phyloP scores from a whole-genome alignment of 495 filamentous ascomycete genomes.

The Terfezia boudieri region DNA sequence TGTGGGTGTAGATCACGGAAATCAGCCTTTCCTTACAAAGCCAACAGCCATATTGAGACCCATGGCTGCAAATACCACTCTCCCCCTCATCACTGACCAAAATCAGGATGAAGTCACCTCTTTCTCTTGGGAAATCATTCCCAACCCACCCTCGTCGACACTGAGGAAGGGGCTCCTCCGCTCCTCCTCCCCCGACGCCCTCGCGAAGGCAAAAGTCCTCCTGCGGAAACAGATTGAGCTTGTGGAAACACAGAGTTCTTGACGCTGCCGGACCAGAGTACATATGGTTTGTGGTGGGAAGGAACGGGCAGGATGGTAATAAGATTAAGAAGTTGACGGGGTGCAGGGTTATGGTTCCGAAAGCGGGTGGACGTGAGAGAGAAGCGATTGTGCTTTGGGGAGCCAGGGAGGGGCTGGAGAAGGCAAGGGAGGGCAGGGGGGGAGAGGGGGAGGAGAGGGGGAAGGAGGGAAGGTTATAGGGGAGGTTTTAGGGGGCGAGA shows the following conservation, averaged over 20 bases:
- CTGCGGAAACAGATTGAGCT: constrained; percentile 48
- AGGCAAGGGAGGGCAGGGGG: constrained; percentile 44
- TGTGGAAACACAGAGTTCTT: constrained; percentile 61
- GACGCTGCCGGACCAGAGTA: constrained; percentile 66
- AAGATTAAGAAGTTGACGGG: constrained; percentile 75
- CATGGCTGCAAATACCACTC: constrained; percentile 27
- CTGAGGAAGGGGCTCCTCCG: constrained; percentile 47
- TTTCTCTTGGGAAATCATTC: constrained; percentile 53
- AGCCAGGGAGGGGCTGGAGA: constrained; percentile 54
- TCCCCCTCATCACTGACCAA: constrained; percentile 82
- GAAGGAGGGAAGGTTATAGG: background rate
- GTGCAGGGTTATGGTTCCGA: constrained; percentile 77
- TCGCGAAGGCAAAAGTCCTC: constrained; percentile 51
- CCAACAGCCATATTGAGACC: constrained; percentile 26
- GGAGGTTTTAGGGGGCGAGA: too few relatives aligned
- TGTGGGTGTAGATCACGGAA: constrained; percentile 76
- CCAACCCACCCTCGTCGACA: constrained; percentile 26
- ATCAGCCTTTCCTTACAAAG: constrained; percentile 48
- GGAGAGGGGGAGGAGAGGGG: background rate
- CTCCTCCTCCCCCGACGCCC: constrained; percentile 26
- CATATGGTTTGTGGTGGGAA: constrained; percentile 78
- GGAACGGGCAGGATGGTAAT: constrained; percentile 75
- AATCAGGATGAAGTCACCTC: constrained; percentile 33
- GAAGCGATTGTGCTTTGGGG: constrained; percentile 83
- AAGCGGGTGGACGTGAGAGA: constrained; percentile 39